Conservation (phyloP, 352 stramenopile species). For the Phytophthora pini region DNA sequence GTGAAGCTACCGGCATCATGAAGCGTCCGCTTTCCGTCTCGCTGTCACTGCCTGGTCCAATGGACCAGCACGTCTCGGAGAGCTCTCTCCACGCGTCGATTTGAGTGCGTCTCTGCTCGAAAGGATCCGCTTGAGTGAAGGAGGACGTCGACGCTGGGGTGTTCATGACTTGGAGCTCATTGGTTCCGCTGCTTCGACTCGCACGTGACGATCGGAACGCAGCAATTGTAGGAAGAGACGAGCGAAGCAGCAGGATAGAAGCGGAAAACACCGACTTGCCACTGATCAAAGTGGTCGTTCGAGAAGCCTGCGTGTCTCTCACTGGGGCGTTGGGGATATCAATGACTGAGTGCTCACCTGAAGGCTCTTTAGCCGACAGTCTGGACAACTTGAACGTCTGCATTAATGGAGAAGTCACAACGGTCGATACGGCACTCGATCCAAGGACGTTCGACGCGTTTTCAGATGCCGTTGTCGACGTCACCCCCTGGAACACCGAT, state of each 20-base stretch:
- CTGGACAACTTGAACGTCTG: constrained; percentile 32
- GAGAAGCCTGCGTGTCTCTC: constrained; percentile 6
- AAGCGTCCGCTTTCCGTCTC: constrained; percentile 31
- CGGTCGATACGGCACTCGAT: constrained; percentile 19
- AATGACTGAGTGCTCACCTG: constrained; percentile 9
- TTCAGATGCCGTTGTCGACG: constrained; percentile 19
- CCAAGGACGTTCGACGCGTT: constrained; percentile 11
- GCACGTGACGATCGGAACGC: constrained; percentile 10
- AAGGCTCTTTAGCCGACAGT: constrained; percentile 1
- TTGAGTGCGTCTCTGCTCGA: not conserved
- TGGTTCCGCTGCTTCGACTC: not conserved
- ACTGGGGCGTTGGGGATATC: constrained; percentile 13
- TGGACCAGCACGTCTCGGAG: constrained; percentile 47
- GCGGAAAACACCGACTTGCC: constrained; percentile 30
- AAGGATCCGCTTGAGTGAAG: not conserved
- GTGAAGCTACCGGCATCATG: not conserved
- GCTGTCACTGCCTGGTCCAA: constrained; percentile 37
- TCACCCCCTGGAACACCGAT: constrained; percentile 26
- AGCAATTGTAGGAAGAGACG: constrained; percentile 22
- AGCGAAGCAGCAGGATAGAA: constrained; percentile 14
- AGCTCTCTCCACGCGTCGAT: constrained; percentile 25
- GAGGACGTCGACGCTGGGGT: constrained; percentile 11
- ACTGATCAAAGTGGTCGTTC: constrained; percentile 20
- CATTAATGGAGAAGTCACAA: constrained; percentile 19
- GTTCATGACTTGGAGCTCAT: constrained; percentile 3